phyloP scores from a whole-genome alignment of 1,139 yeast species.

The Yamadazyma blattariae region DNA sequence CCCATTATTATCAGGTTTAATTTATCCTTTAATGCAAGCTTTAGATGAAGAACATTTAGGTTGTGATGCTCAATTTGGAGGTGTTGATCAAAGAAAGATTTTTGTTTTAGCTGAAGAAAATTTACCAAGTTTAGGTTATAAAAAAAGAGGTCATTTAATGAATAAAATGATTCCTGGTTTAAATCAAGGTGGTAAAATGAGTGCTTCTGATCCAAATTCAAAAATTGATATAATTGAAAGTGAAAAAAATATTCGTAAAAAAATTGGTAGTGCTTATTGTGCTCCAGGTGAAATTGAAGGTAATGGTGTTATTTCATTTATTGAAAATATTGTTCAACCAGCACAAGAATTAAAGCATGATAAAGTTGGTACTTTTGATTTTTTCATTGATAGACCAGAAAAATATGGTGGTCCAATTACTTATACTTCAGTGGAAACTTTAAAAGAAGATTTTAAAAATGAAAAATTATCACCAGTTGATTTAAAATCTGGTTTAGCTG shows the following conservation, averaged over 20 bases:
- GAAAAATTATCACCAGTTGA: slow-evolving; percentile 88
- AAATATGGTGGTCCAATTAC: slow-evolving; percentile 92
- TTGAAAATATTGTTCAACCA: slow-evolving; percentile 83
- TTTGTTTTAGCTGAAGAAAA: slow-evolving; percentile 96
- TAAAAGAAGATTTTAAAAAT: slow-evolving; percentile 68
- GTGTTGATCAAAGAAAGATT: slow-evolving; percentile 98
- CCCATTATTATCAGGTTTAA: slow-evolving; percentile 89
- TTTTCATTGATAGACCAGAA: slow-evolving; percentile 87
- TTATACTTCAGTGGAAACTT: slow-evolving; percentile 63
- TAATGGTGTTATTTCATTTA: slow-evolving; percentile 85
- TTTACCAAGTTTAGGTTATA: slow-evolving; percentile 82
- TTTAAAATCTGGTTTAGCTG: slow-evolving; percentile 88
- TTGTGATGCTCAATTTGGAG: slow-evolving; percentile 96
- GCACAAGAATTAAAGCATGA: slow-evolving; percentile 69
- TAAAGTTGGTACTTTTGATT: slow-evolving; percentile 53
- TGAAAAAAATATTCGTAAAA: slow-evolving; percentile 84
- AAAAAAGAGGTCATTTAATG: slow-evolving; percentile 97
- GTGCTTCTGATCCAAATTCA: slow-evolving; percentile 97
- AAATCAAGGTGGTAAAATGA: slow-evolving; percentile 97
- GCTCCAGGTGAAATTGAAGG: slow-evolving; percentile 92
- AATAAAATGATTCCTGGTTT: slow-evolving; percentile 98
- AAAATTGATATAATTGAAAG: slow-evolving; percentile 91
- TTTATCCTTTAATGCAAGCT: slow-evolving; percentile 98
- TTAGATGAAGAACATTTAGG: slow-evolving; percentile 89
- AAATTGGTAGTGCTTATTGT: slow-evolving; percentile 89